Percentiles rank a stretch among this genome's conserved stretches.
Evolutionary conservation across 129 eudicot species (phyloP).

Genomic region (Saussurea involucrata): DNA sequence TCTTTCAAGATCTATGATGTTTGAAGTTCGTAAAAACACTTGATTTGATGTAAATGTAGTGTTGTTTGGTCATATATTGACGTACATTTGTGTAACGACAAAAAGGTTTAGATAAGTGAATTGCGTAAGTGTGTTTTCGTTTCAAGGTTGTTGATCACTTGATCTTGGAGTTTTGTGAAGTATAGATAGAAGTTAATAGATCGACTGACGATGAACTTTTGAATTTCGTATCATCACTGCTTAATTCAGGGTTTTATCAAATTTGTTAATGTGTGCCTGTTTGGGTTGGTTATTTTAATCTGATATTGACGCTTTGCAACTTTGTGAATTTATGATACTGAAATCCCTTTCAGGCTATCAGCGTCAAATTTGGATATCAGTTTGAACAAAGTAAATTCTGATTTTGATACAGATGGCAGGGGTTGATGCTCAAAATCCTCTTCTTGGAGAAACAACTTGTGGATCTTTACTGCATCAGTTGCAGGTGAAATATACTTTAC

Average conservation of each 20-base stretch:
- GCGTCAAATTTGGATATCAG: not conserved
- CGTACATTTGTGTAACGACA: conserved; percentile 3
- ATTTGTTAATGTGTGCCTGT: not conserved
- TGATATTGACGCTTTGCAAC: not conserved
- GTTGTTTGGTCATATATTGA: not conserved
- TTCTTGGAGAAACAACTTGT: conserved; percentile 67
- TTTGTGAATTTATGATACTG: not conserved
- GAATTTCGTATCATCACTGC: not conserved
- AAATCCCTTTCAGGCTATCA: not conserved
- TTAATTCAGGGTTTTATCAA: conserved; percentile 5
- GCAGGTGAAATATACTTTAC: conserved; percentile 46
- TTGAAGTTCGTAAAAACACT: conserved; percentile 1
- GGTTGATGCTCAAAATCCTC: conserved; percentile 50
- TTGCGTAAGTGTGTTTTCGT: not conserved
- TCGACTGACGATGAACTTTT: not conserved
- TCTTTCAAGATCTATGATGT: conserved; percentile 4
- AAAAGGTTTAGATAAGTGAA: not conserved
- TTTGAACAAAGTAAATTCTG: not conserved
- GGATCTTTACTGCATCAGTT: conserved; percentile 69
- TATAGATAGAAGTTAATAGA: not conserved
- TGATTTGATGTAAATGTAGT: conserved; percentile 8
- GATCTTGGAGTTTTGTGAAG: not conserved
- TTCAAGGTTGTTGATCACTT: not conserved
- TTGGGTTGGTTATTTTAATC: not conserved
- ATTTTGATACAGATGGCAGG: conserved; percentile 50